Percentiles rank a stretch among this genome's conserved stretches.
Evolutionary conservation across 371 early-diverging fungal species (phyloP).

Genomic region (Apophysomyces trapeziformis): DNA sequence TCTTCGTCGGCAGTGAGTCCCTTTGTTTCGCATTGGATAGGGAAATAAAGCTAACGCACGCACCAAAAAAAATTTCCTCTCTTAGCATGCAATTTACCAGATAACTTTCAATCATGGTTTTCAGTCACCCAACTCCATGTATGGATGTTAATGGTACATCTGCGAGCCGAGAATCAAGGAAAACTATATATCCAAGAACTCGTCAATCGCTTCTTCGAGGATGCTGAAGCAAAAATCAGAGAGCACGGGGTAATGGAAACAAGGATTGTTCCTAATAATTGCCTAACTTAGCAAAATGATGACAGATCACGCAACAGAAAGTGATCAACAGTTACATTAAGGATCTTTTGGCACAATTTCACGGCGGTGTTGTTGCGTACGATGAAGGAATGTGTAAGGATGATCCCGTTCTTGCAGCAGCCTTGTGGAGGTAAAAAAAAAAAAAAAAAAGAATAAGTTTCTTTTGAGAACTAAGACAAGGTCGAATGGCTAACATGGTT

Average conservation of each 20-base stretch:
- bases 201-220: conserved; percentile 88
- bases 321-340: conserved; percentile 78
- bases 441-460: neutral
- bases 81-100: conserved; percentile 73
- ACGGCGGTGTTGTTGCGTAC: conserved; percentile 90
- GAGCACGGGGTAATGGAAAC: conserved; percentile 54
- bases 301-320: conserved; percentile 66
- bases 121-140: conserved; percentile 87
- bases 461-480: neutral
- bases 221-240: conserved; percentile 82
- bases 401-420: conserved; percentile 91
- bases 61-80: neutral
- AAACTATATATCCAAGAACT: conserved; percentile 86
- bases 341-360: conserved; percentile 83
- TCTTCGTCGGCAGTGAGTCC: conserved; percentile 56
- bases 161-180: conserved; percentile 72
- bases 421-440: conserved; percentile 80
- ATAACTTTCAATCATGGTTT: conserved; percentile 96
- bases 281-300: neutral
- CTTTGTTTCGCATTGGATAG: too few species aligned
- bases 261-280: neutral
- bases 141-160: conserved; percentile 91
- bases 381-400: conserved; percentile 93
- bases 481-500: neutral
- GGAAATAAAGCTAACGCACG: neutral